Conservation (phyloP, 192 early-diverging fungal species). For the Funneliformis geosporum region DNA sequence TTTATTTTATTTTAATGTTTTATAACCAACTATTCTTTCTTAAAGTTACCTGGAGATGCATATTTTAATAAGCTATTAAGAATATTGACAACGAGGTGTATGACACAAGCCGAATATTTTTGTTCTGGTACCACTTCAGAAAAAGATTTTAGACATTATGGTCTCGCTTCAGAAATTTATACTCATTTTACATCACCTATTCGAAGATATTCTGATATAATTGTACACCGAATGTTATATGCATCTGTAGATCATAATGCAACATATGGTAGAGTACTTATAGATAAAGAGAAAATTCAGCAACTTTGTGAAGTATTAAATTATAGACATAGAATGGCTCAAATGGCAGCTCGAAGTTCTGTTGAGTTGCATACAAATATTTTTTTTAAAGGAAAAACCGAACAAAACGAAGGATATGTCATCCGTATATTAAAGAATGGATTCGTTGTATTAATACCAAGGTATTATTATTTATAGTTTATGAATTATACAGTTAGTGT, state of each 20-base stretch:
- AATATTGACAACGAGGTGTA: constrained; percentile 89
- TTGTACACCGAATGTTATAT: constrained; percentile 88
- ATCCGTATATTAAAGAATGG: constrained; percentile 94
- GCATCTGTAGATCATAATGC: constrained; percentile 49
- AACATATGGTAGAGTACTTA: constrained; percentile 69
- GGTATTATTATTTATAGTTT: constrained; percentile 34
- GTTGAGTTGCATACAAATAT: constrained; percentile 96
- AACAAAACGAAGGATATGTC: constrained; percentile 87
- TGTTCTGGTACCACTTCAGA: constrained; percentile 77
- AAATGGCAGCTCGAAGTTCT: constrained; percentile 89
- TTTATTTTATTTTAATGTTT: neutral
- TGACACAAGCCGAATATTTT: constrained; percentile 99
- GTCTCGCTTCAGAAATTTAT: constrained; percentile 88
- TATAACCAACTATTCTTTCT: constrained; percentile 36
- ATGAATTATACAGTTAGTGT: too few species aligned
- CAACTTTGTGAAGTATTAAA: constrained; percentile 88
- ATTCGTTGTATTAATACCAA: constrained; percentile 88
- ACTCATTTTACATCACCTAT: constrained; percentile 99
- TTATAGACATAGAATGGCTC: constrained; percentile 93
- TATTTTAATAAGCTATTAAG: constrained; percentile 98
- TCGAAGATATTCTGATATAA: constrained; percentile 93
- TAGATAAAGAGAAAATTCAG: constrained; percentile 78
- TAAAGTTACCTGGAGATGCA: constrained; percentile 72
- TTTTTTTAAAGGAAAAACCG: constrained; percentile 92
- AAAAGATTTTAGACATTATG: constrained; percentile 83